Evolutionary conservation across 805 yeast species (phyloP), one percentile per base, ranked within the genome.

Genomic region (Teunomyces gatunensis): DNA sequence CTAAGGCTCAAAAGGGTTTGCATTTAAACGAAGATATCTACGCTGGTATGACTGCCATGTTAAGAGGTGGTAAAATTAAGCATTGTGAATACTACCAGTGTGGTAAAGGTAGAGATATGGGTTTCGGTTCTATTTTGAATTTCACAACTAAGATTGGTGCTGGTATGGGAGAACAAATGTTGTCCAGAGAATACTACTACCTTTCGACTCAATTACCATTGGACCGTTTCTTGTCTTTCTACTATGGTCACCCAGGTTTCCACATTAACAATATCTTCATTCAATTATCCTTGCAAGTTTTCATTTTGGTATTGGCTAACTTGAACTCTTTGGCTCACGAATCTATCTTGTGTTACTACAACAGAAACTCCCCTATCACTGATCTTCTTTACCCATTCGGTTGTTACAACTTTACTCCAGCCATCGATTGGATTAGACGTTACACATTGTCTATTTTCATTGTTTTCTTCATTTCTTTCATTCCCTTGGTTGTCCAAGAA

Each of bases 91-190:
- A 86, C 65, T 84, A 82, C 70, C 95, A 87, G 72, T 87, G 95
- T 80, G 95, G 95, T 71, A 87, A 87, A 69, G 95, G 95, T 65
- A 78, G 95, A 76, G 95, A 87, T 78, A 76, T 87, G 59, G 95
- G 95, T 63, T 87, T 87, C 68, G 90, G 90, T 50, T 85, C 94
- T 4, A 86, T 87, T 70, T 75, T 86, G 76, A 87, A 87, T 69
- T 87, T 87, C 78, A 86, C 90, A 18, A 86, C 91, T 36, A 87
- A 87, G 70, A 86, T 87, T 78, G 95, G 95, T 69, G 91, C 94
- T 56, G 95, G 95, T 70, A 87, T 87, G 95, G 94, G 94, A 67
- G 95, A 87, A 69, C 95, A 87, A 67, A 84, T 87, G 84, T 72
- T 87, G 51, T 85, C 91, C 23, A 78, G 95, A 71, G 95, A 87